phyloP scores from a whole-genome alignment of 164 flowering plant genomes.

The Cinnamomum micranthum region DNA sequence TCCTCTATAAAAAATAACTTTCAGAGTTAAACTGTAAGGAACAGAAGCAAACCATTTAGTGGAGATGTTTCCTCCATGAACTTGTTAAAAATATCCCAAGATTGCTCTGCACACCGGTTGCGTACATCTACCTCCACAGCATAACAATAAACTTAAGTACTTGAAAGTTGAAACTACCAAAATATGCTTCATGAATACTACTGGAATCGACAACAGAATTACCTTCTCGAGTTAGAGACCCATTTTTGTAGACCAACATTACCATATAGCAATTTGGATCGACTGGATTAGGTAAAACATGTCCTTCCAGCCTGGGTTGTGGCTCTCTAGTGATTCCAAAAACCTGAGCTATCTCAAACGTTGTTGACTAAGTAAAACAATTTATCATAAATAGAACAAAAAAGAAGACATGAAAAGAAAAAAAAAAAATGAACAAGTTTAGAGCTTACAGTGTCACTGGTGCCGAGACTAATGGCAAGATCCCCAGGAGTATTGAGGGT shows the following conservation, averaged over 20 bases:
- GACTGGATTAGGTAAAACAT: constrained; percentile 93
- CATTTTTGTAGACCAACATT: constrained; percentile 88
- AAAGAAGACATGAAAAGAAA: background rate
- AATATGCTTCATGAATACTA: background rate
- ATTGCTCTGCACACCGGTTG: constrained; percentile 57
- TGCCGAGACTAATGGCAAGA: constrained; percentile 91
- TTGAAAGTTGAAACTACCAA: background rate
- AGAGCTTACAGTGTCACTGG: constrained; percentile 87
- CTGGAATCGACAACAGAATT: background rate
- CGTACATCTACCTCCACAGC: constrained; percentile 58
- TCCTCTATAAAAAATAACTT: background rate
- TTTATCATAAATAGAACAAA: background rate
- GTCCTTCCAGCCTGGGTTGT: constrained; percentile 81
- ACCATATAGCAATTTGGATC: constrained; percentile 81
- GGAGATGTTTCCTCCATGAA: constrained; percentile 66
- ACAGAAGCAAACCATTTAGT: constrained; percentile 57
- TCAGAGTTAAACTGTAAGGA: background rate
- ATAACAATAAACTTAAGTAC: constrained; percentile 17
- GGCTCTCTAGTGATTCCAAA: constrained; percentile 84
- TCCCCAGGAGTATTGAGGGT: constrained; percentile 81
- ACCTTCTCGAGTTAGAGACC: constrained; percentile 98
- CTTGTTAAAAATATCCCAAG: constrained; percentile 83
- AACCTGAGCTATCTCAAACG: constrained; percentile 37
- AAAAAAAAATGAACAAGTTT: background rate
- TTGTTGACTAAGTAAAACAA: background rate